Percentiles rank a stretch among this genome's conserved stretches.
Conservation (phyloP, 2,329 filamentous ascomycete species). For the Rhinocladiella mackenziei region DNA sequence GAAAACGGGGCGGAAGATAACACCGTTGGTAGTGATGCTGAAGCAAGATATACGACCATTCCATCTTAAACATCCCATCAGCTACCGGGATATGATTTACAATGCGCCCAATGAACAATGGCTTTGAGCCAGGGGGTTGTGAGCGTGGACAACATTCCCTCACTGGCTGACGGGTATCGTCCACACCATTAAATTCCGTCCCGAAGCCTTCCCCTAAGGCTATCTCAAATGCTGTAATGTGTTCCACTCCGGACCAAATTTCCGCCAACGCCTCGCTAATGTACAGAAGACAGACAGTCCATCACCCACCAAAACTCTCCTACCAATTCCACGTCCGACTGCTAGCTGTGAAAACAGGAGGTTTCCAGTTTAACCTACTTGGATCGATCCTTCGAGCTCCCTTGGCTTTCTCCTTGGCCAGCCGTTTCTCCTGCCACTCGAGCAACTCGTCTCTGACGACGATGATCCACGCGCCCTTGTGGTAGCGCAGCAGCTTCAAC, state of each 20-base stretch:
- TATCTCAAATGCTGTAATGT: too few relatives aligned
- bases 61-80: conserved; percentile 7
- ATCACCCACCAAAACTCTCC: not conserved
- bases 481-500: conserved; percentile 90
- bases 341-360: conserved; percentile 86
- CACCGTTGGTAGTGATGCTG: conserved; percentile 11
- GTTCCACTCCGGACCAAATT: not conserved
- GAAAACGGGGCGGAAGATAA: conserved; percentile 20
- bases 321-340: conserved; percentile 95
- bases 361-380: conserved; percentile 83
- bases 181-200: too few relatives aligned
- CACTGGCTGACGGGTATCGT: too few relatives aligned
- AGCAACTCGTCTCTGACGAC: conserved; percentile 83
- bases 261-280: conserved; percentile 12
- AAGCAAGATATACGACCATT: conserved; percentile 23
- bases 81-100: not conserved
- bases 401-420: conserved; percentile 77
- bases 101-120: too few relatives aligned
- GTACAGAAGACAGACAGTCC: not conserved
- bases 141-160: too few relatives aligned
- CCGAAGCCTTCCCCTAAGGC: too few relatives aligned
- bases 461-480: conserved; percentile 95
- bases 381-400: conserved; percentile 71
- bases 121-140: too few relatives aligned
- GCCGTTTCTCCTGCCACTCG: conserved; percentile 62